These are phyloP conservation scores for Xylaria sp. DNA, from an alignment of 2,329 filamentous ascomycete genomes.

Conservation along the genomic window DNA sequence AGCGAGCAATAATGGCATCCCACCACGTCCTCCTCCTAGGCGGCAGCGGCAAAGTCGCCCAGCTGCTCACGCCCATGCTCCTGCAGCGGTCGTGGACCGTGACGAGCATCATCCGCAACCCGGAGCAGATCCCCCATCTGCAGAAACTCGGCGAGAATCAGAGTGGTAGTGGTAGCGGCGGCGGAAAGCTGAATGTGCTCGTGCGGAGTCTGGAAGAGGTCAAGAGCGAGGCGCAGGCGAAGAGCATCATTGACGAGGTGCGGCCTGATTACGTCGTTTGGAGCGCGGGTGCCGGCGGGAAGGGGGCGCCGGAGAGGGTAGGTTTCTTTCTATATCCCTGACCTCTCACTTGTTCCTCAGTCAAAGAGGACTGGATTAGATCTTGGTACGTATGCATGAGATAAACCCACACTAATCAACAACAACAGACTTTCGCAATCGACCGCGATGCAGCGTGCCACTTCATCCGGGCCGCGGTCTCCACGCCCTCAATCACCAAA, in stretches of 20 bases:
- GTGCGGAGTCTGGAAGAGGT: conserved; percentile 79
- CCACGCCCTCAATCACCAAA: conserved; percentile 64
- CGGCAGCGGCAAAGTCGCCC: conserved; percentile 83
- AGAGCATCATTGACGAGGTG: conserved; percentile 69
- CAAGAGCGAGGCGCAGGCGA: conserved; percentile 70
- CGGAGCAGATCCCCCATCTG: conserved; percentile 74
- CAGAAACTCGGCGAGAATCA: conserved; percentile 68
- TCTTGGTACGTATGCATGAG: neutral
- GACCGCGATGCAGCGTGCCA: conserved; percentile 69
- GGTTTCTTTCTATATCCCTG: no score
- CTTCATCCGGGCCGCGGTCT: conserved; percentile 69
- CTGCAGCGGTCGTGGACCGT: conserved; percentile 80
- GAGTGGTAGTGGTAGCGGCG: conserved; percentile 44
- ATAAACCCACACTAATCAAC: neutral
- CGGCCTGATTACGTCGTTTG: conserved; percentile 75
- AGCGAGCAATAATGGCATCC: conserved; percentile 21
- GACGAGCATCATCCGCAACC: conserved; percentile 79
- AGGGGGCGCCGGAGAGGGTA: conserved; percentile 64
- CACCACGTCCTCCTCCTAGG: conserved; percentile 77
- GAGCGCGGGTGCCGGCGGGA: conserved; percentile 73
- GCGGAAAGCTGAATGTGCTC: conserved; percentile 74
- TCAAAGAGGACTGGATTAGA: neutral
- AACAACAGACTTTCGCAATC: conserved; percentile 44
- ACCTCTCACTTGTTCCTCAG: no score
- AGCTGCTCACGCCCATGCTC: conserved; percentile 79